Conservation (phyloP, 345 rosid genomes). For the Arabis alpina region DNA sequence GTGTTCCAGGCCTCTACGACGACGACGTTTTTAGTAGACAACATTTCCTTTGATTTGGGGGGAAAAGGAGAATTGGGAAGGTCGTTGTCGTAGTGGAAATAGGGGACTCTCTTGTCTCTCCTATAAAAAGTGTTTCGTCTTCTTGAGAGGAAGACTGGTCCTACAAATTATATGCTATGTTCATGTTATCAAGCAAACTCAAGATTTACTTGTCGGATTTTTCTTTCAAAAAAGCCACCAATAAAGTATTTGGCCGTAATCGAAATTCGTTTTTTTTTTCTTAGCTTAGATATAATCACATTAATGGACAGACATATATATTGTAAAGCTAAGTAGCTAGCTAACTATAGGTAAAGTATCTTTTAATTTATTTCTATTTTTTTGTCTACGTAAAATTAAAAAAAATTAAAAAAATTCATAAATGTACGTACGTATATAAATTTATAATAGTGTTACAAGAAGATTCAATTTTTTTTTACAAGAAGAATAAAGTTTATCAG, state of each 20-base stretch:
- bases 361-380: background rate
- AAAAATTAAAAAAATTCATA: too few species aligned
- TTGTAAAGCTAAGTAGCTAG: constrained; percentile 17
- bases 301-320: background rate
- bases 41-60: constrained; percentile 25
- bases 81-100: constrained; percentile 38
- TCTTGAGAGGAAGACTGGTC: constrained; percentile 36
- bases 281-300: background rate
- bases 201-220: constrained; percentile 45
- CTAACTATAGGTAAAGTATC: constrained; percentile 29
- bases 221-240: constrained; percentile 34
- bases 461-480: too few species aligned
- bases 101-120: constrained; percentile 25
- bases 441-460: too few species aligned
- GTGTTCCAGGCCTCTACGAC: constrained; percentile 41
- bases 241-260: constrained; percentile 13
- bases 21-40: constrained; percentile 29
- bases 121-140: constrained; percentile 33
- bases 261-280: constrained; percentile 14
- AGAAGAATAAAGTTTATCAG: too few species aligned
- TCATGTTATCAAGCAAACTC: constrained; percentile 42
- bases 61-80: constrained; percentile 21
- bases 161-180: constrained; percentile 46
- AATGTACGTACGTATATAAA: background rate
- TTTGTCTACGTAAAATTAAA: background rate